phyloP scores from a whole-genome alignment of 495 filamentous ascomycete genomes.

The Penicillium paradoxum region DNA sequence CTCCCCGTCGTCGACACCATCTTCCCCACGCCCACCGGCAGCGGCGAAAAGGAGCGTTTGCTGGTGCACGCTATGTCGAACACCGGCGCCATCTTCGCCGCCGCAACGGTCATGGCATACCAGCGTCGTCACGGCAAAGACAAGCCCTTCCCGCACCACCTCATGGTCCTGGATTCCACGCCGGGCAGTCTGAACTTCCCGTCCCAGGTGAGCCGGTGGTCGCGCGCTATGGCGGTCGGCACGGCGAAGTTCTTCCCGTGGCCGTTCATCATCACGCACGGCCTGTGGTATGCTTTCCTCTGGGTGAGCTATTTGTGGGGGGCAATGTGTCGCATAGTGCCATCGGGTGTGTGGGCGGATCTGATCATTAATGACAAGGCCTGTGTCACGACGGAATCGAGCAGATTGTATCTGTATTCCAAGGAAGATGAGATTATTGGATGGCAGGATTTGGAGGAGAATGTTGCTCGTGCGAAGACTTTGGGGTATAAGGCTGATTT shows the following conservation, averaged over 20 bases:
- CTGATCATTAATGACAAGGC: constrained; percentile 22
- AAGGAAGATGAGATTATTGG: constrained; percentile 52
- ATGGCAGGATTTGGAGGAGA: constrained; percentile 48
- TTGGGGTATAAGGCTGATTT: constrained; percentile 38
- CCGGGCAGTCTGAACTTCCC: constrained; percentile 46
- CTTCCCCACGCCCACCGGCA: constrained; percentile 31
- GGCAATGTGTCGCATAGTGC: constrained; percentile 10
- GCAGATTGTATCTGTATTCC: constrained; percentile 47
- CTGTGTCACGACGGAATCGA: constrained; percentile 9
- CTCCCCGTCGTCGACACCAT: constrained; percentile 44
- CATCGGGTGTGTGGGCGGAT: constrained; percentile 22
- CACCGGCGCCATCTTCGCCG: constrained; percentile 47
- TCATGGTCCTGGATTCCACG: constrained; percentile 49
- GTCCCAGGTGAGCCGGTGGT: constrained; percentile 45
- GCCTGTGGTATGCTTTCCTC: constrained; percentile 35
- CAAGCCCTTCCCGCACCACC: constrained; percentile 38
- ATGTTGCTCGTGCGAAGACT: constrained; percentile 39
- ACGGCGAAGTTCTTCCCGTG: constrained; percentile 43
- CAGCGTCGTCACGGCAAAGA: constrained; percentile 28
- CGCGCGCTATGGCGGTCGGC: constrained; percentile 49
- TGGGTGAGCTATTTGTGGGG: constrained; percentile 18
- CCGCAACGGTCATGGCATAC: constrained; percentile 45
- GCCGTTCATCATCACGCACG: constrained; percentile 45
- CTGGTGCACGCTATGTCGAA: constrained; percentile 50
- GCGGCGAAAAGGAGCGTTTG: constrained; percentile 25